A percentile compares a stretch with the other conserved stretches of the same genome.
phyloP scores from a whole-genome alignment of 2,329 filamentous ascomycete species.

The Trichothecium roseum region DNA sequence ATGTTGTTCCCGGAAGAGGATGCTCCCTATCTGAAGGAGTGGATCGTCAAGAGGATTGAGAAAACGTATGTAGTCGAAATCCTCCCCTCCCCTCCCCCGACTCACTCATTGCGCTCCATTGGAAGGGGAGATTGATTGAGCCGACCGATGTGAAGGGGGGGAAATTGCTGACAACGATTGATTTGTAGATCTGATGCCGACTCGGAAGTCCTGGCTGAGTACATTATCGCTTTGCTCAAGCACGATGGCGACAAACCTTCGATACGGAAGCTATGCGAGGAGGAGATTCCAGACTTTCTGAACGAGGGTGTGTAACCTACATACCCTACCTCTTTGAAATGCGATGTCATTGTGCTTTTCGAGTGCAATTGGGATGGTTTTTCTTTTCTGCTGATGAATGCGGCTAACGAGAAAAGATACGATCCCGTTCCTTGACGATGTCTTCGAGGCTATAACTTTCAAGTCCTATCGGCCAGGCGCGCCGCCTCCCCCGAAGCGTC shows the following conservation, averaged over 20 bases:
- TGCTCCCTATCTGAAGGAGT: conserved; percentile 56
- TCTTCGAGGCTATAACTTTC: conserved; percentile 55
- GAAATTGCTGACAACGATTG: conserved; percentile 4
- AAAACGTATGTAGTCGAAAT: conserved; percentile 64
- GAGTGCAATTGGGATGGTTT: too few relatives aligned
- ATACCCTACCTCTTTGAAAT: too few relatives aligned
- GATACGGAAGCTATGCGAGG: conserved; percentile 57
- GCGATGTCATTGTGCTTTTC: too few relatives aligned
- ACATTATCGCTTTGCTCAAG: conserved; percentile 67
- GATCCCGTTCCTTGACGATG: conserved; percentile 55
- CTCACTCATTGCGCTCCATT: too few relatives aligned
- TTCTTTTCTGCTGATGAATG: too few relatives aligned
- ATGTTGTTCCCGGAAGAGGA: conserved; percentile 57
- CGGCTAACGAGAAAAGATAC: conserved; percentile 17
- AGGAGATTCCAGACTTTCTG: conserved; percentile 66
- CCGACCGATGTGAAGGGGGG: too few relatives aligned
- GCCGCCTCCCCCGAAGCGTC: conserved; percentile 24
- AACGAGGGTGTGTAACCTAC: conserved; percentile 45
- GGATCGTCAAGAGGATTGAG: conserved; percentile 69
- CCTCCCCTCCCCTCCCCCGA: conserved; percentile 4
- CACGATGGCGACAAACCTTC: conserved; percentile 56
- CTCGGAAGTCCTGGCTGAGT: conserved; percentile 72
- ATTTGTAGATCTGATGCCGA: conserved; percentile 63
- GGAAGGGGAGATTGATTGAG: too few relatives aligned
- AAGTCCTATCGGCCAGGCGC: conserved; percentile 51